Base-by-base conservation (phyloP, 805 yeast species). In the Citeromyces matritensis region DNA sequence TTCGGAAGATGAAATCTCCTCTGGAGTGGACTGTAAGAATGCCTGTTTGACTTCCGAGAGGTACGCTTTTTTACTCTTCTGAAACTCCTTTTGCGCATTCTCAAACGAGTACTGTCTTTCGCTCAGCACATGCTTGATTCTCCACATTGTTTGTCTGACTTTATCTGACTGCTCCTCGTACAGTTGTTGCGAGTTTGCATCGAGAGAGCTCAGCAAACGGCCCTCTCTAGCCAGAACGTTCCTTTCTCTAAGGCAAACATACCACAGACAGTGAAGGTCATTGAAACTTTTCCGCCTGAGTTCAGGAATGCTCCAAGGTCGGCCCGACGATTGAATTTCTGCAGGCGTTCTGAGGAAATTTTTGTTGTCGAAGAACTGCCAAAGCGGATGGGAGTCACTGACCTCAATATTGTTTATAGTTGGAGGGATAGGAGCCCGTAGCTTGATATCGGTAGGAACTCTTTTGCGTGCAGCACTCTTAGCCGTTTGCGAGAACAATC, bases 201-300 rank as follows among this genome's bases (percentile, higher is more conserved):
- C 27, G 38, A 56, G 57, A 26, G 56, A 62, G 9, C 53, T 45
- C 30, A 51, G 15, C 17, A 82, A 61, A 39, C 77, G 73, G 34
- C 62, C 60, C 51, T 91, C 97, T 42, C 95, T 67, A 23, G 73
- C 73, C 35, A 88, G 53, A 9, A 71, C 57, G 51, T 91, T 91
- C 42, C 94, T 62, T 53, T 91, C 95, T 48, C 72, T 80, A 41
- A 88, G 55, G 42, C 86, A 73, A 28, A 78, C 65, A 51, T 83
- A 88, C 97, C 98, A 91, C 44, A 91, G 60, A 24, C 73, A 69
- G 53, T 91, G 98, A 43, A 91, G 60, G 49, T 91, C 98, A 26
- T 85, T 91, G 47, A 85, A 91, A 11, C 83, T 72, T 53, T 91
- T 91, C 38, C 93, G 68, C 51, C 98, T 73, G 43, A 91, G 67